Evolutionary conservation across 176 grass and related monocot species (phyloP).

Genomic region (Oryza meyeriana): DNA sequence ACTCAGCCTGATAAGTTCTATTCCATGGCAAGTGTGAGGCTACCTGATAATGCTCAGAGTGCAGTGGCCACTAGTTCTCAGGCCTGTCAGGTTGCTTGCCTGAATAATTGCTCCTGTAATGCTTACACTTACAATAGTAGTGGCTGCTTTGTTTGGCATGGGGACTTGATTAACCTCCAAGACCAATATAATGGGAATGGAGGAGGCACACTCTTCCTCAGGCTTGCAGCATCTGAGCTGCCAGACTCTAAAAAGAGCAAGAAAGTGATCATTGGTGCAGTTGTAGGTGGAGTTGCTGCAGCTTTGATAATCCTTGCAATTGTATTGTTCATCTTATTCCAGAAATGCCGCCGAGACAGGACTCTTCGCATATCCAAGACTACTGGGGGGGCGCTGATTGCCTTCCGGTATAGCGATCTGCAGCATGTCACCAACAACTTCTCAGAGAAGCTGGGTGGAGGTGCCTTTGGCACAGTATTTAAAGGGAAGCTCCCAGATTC

Average conservation of each 20-base stretch:
- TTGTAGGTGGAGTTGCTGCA: conserved; percentile 42
- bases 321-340: conserved; percentile 31
- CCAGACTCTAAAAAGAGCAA: conserved; percentile 48
- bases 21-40: conserved; percentile 25
- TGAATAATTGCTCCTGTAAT: conserved; percentile 62
- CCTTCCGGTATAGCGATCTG: conserved; percentile 66
- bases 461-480: conserved; percentile 72
- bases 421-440: conserved; percentile 74
- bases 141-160: conserved; percentile 68
- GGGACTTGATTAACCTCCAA: conserved; percentile 59
- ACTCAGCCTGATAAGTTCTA: conserved; percentile 61
- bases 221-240: conserved; percentile 76
- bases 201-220: conserved; percentile 62
- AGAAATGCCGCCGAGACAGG: conserved; percentile 39
- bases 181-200: conserved; percentile 38
- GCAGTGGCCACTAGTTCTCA: conserved; percentile 15
- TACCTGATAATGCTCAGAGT: conserved; percentile 47
- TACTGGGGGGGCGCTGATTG: conserved; percentile 45
- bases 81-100: conserved; percentile 58
- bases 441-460: conserved; percentile 62
- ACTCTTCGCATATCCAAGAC: conserved; percentile 49
- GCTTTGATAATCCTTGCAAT: conserved; percentile 22
- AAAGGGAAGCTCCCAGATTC: conserved; percentile 65
- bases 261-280: conserved; percentile 23
- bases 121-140: conserved; percentile 56